Evolutionary conservation across 2,329 filamentous ascomycete genomes (phyloP).

Genomic region (Venturiaceae sp.): DNA sequence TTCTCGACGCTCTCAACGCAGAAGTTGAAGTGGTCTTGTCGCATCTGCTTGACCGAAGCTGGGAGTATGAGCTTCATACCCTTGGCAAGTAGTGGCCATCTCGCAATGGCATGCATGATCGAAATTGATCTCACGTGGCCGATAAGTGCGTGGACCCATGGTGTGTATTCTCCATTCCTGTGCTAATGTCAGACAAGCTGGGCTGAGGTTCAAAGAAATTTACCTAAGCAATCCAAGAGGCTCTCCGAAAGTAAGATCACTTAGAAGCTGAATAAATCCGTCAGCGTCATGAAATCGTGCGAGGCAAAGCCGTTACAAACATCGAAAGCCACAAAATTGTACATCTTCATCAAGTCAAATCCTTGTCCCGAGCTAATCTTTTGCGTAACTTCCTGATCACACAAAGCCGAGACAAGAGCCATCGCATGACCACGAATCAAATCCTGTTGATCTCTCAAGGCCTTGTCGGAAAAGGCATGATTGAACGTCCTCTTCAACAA

Average conservation of each 20-base stretch:
- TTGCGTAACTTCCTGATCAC: not conserved
- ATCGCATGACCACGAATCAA: constrained; percentile 22
- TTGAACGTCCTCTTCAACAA: constrained; percentile 13
- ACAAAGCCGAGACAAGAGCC: constrained; percentile 15
- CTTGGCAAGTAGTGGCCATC: constrained; percentile 1
- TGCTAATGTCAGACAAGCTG: no score
- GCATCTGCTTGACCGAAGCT: constrained; percentile 3
- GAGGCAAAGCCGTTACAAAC: no score
- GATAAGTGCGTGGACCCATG: constrained; percentile 2
- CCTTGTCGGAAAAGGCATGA: constrained; percentile 15
- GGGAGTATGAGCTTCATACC: not conserved
- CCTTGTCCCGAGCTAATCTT: not conserved
- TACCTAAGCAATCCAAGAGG: constrained; percentile 9
- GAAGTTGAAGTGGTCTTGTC: constrained; percentile 5
- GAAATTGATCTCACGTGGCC: constrained; percentile 1
- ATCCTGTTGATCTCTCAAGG: constrained; percentile 18
- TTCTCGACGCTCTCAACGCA: constrained; percentile 17
- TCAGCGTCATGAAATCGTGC: no score
- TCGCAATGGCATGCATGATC: constrained; percentile 5
- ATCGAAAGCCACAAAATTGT: constrained; percentile 10
- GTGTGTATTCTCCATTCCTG: not conserved
- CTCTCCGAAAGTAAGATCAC: constrained; percentile 9
- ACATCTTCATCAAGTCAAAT: not conserved
- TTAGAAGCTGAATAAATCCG: no score
- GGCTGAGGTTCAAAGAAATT: no score